These are phyloP conservation scores for Pestalotiopsis sp. DNA, from an alignment of 2,329 filamentous ascomycete genomes.

Conservation along the genomic window DNA sequence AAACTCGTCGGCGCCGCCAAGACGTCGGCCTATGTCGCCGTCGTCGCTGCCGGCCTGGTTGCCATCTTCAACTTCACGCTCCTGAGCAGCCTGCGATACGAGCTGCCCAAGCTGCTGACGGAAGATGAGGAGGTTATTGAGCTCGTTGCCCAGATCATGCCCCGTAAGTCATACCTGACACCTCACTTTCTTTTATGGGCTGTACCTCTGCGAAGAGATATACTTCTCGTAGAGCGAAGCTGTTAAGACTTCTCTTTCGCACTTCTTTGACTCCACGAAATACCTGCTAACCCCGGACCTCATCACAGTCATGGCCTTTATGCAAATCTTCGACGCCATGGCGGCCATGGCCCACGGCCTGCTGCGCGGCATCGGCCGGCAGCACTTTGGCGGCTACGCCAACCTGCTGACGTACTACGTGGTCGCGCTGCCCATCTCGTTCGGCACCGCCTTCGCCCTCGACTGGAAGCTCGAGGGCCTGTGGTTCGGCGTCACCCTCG, in stretches of 20 bases:
- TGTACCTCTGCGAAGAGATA: neutral
- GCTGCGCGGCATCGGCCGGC: slow-evolving; percentile 82
- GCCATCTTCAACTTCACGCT: slow-evolving; percentile 78
- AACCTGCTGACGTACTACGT: slow-evolving; percentile 87
- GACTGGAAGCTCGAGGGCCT: slow-evolving; percentile 79
- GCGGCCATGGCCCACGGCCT: slow-evolving; percentile 82
- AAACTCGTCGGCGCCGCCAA: slow-evolving; percentile 80
- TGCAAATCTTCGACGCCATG: slow-evolving; percentile 87
- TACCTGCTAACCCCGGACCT: neutral
- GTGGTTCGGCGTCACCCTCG: slow-evolving; percentile 79
- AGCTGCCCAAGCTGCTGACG: slow-evolving; percentile 81
- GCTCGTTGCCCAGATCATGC: slow-evolving; percentile 71
- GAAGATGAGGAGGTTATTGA: slow-evolving; percentile 69
- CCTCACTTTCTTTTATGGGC: neutral
- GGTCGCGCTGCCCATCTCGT: slow-evolving; percentile 82
- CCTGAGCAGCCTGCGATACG: slow-evolving; percentile 68
- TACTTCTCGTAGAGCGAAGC: neutral
- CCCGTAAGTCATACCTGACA: slow-evolving; percentile 35
- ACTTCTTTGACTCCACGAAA: too few relatives aligned
- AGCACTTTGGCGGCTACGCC: slow-evolving; percentile 87
- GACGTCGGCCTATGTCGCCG: slow-evolving; percentile 75
- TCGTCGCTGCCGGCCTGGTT: slow-evolving; percentile 69
- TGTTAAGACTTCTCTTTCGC: neutral
- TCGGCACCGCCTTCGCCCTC: slow-evolving; percentile 76
- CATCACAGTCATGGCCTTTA: slow-evolving; percentile 73